Evolutionary conservation across 176 grass and related monocot species (phyloP).

Genomic region (Bromus sterilis): DNA sequence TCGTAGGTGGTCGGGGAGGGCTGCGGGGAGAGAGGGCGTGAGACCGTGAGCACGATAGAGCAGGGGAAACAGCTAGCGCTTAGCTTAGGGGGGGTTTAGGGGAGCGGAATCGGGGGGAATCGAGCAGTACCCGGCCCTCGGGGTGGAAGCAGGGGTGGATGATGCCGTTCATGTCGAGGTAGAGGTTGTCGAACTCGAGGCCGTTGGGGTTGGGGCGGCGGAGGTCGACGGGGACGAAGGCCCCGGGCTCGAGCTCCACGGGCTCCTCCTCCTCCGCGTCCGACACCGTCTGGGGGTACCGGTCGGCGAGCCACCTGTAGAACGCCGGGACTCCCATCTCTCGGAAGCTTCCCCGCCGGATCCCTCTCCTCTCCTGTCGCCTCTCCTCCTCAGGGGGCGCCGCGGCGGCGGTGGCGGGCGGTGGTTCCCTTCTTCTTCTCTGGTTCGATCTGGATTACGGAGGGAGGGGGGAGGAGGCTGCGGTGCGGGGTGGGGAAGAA

Average conservation of each 20-base stretch:
- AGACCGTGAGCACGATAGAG: constrained; percentile 6
- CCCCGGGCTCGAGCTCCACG: constrained; percentile 53
- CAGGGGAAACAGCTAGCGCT: neutral
- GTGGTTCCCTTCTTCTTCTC: neutral
- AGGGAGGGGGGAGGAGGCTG: neutral
- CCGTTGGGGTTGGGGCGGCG: constrained; percentile 84
- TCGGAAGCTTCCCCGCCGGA: constrained; percentile 15
- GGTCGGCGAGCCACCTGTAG: constrained; percentile 94
- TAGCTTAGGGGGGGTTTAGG: neutral
- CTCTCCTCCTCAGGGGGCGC: constrained; percentile 21
- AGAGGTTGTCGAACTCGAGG: constrained; percentile 96
- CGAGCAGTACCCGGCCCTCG: constrained; percentile 58
- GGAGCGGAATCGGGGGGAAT: neutral
- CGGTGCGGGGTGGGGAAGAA: constrained; percentile 5
- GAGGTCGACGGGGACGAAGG: constrained; percentile 73
- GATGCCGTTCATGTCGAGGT: constrained; percentile 94
- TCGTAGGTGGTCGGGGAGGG: constrained; percentile 84
- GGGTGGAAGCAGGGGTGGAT: constrained; percentile 99
- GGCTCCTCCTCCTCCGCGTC: constrained; percentile 80
- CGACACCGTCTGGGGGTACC: constrained; percentile 63
- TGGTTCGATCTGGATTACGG: constrained; percentile 37
- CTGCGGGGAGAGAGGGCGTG: constrained; percentile 33
- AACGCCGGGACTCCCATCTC: constrained; percentile 95
- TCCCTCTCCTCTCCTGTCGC: neutral
- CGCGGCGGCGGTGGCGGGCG: constrained; percentile 7